phyloP scores from a whole-genome alignment of 495 filamentous ascomycete genomes.

The Penicillium arizonense region DNA sequence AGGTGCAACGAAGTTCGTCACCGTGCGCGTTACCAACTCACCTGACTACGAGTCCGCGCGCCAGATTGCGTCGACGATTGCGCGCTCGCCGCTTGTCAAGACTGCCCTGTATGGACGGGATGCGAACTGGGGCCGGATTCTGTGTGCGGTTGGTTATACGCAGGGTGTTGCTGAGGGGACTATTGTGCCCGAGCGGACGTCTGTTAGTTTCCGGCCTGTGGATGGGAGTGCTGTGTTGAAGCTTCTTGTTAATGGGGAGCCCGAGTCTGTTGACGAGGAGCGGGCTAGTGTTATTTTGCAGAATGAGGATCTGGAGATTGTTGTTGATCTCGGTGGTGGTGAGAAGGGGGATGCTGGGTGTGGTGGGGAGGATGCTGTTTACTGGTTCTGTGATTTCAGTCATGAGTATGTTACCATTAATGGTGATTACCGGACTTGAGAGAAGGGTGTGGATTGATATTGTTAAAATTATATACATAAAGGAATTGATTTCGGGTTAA shows the following conservation, averaged over 20 bases:
- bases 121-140: slow-evolving; percentile 97
- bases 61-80: slow-evolving; percentile 80
- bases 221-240: slow-evolving; percentile 80
- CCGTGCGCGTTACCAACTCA: slow-evolving; percentile 76
- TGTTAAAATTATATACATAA: background rate
- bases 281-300: slow-evolving; percentile 84
- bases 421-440: slow-evolving; percentile 81
- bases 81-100: slow-evolving; percentile 93
- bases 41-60: slow-evolving; percentile 63
- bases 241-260: slow-evolving; percentile 86
- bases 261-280: slow-evolving; percentile 85
- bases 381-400: slow-evolving; percentile 98
- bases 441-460: background rate
- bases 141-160: slow-evolving; percentile 92
- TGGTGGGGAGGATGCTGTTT: slow-evolving; percentile 72
- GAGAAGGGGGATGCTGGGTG: slow-evolving; percentile 35
- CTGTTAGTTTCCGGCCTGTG: slow-evolving; percentile 84
- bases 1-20: slow-evolving; percentile 97
- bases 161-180: slow-evolving; percentile 60
- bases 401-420: slow-evolving; percentile 97
- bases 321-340: slow-evolving; percentile 61
- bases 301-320: slow-evolving; percentile 80
- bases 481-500: background rate
- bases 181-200: slow-evolving; percentile 80
- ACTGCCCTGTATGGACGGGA: slow-evolving; percentile 96